These are phyloP conservation scores for Lanmaoa pseudosensibilis DNA, from an alignment of 768 basidiomycete genomes.

Conservation along the genomic window DNA sequence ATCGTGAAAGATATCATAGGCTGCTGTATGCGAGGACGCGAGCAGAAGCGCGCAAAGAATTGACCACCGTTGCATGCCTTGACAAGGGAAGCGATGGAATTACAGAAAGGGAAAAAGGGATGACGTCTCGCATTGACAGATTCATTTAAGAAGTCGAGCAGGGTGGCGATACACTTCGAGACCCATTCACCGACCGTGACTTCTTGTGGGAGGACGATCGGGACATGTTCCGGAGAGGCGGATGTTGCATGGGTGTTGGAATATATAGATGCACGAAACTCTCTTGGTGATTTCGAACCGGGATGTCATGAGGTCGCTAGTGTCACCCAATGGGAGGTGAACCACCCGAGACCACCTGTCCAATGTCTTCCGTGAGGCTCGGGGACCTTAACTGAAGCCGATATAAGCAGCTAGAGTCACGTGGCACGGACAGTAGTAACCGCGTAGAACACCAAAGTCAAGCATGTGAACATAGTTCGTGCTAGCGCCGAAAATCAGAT, in stretches of 20 bases:
- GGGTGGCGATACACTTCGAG: conserved; percentile 5
- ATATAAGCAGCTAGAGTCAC: neutral
- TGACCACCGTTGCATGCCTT: conserved; percentile 14
- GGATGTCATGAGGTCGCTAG: neutral
- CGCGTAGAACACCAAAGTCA: too few species aligned
- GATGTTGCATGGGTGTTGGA: neutral
- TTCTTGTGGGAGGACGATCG: neutral
- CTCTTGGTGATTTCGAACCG: neutral
- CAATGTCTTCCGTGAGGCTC: neutral
- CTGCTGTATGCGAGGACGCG: conserved; percentile 2
- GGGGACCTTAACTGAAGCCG: neutral
- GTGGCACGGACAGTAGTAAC: neutral
- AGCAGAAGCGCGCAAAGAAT: neutral
- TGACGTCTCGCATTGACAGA: neutral
- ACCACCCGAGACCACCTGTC: neutral
- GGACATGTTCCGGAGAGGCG: neutral
- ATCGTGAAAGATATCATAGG: conserved; percentile 42
- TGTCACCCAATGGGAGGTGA: neutral
- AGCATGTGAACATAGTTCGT: neutral
- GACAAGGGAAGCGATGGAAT: neutral
- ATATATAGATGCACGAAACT: neutral
- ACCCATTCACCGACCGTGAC: neutral
- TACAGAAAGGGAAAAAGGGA: neutral
- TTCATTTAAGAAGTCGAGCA: conserved; percentile 4
- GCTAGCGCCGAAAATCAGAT: neutral